Conservation (phyloP, 805 yeast species). For the Candida quercuum region DNA sequence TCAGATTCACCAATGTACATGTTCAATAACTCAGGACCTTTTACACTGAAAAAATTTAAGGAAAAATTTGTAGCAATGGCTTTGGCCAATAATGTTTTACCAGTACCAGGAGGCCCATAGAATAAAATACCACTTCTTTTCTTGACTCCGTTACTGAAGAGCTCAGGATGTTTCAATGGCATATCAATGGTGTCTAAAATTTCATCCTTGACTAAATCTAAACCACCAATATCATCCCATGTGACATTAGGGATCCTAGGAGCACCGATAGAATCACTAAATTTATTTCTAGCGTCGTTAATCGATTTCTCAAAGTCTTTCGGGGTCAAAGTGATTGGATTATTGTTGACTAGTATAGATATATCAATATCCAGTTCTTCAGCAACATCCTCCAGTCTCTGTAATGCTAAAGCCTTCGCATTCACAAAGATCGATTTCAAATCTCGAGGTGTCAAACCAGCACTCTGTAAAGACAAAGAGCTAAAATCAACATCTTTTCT, state of each 20-base stretch:
- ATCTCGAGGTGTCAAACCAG: slow-evolving; percentile 88
- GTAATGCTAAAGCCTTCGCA: slow-evolving; percentile 54
- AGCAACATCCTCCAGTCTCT: slow-evolving; percentile 35
- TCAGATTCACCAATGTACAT: slow-evolving; percentile 99
- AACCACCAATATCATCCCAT: slow-evolving; percentile 98
- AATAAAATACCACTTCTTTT: slow-evolving; percentile 91
- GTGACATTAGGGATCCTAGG: slow-evolving; percentile 92
- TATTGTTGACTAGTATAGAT: slow-evolving; percentile 33
- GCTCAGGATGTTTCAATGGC: slow-evolving; percentile 90
- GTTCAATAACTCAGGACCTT: slow-evolving; percentile 93
- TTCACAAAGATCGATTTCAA: slow-evolving; percentile 61
- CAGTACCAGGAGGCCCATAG: slow-evolving; percentile 99
- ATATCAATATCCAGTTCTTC: slow-evolving; percentile 9
- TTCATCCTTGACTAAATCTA: slow-evolving; percentile 85
- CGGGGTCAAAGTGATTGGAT: slow-evolving; percentile 46
- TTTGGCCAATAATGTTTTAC: slow-evolving; percentile 91
- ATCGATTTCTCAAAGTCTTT: slow-evolving; percentile 67
- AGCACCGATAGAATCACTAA: slow-evolving; percentile 93
- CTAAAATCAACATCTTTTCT: slow-evolving; percentile 49
- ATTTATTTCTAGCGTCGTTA: slow-evolving; percentile 76
- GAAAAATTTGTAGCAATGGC: slow-evolving; percentile 97
- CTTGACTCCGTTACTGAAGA: slow-evolving; percentile 83
- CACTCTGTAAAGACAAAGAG: slow-evolving; percentile 75
- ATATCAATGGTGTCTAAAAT: slow-evolving; percentile 93
- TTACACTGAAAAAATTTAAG: slow-evolving; percentile 89